Percentiles rank a stretch among this genome's conserved stretches.
These are phyloP conservation scores for Serendipita indica DNA, from an alignment of 768 basidiomycete species.

Conservation along the genomic window DNA sequence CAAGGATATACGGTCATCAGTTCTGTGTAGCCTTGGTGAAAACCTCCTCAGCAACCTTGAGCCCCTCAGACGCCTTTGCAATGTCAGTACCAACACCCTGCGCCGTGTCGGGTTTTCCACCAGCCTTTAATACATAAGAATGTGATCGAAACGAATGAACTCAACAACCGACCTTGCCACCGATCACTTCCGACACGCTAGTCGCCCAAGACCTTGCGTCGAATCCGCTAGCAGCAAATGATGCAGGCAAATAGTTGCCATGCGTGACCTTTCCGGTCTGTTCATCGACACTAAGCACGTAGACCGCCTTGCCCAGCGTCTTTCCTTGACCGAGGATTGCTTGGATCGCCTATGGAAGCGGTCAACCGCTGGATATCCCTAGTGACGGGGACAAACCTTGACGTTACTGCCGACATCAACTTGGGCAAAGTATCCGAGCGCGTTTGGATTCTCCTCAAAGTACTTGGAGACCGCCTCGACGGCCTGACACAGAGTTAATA, in stretches of 20 bases:
- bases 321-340: constrained; percentile 62
- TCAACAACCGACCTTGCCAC: constrained; percentile 63
- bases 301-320: constrained; percentile 68
- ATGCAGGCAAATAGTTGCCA: constrained; percentile 61
- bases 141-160: neutral
- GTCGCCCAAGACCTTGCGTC: constrained; percentile 84
- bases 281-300: constrained; percentile 69
- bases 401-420: constrained; percentile 72
- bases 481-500: constrained; percentile 32
- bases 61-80: constrained; percentile 49
- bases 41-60: constrained; percentile 37
- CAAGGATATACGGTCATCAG: too few relatives aligned
- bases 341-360: constrained; percentile 47
- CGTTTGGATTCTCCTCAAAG: constrained; percentile 64
- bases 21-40: constrained; percentile 17
- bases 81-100: constrained; percentile 73
- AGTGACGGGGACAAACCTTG: constrained; percentile 40
- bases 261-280: constrained; percentile 68
- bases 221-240: constrained; percentile 44
- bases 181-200: constrained; percentile 60
- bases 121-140: constrained; percentile 41
- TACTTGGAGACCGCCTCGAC: constrained; percentile 50
- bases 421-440: constrained; percentile 51
- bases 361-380: constrained; percentile 4
- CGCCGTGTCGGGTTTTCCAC: constrained; percentile 85